Percentiles rank a stretch among this genome's conserved stretches.
phyloP scores from a whole-genome alignment of 2,329 filamentous ascomycete genomes.

The Hymenoscyphus fraxineus region DNA sequence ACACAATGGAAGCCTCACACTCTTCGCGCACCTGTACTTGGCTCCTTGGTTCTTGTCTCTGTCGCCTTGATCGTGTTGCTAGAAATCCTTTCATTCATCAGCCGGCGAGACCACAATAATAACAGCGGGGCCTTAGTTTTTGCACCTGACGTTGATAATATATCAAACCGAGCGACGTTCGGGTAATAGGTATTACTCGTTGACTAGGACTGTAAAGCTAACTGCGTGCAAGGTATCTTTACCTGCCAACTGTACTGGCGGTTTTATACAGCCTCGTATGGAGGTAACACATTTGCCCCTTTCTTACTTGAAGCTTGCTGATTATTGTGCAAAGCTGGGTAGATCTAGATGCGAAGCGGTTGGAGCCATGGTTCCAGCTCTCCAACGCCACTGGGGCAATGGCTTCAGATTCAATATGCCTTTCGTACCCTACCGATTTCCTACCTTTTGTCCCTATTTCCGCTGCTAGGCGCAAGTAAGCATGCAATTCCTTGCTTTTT shows the following conservation, averaged over 20 bases:
- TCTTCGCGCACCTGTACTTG: slow-evolving; percentile 38
- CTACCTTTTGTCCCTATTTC: slow-evolving; percentile 42
- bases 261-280: slow-evolving; percentile 54
- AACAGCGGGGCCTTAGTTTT: slow-evolving; percentile 39
- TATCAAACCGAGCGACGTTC: slow-evolving; percentile 39
- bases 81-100: slow-evolving; percentile 41
- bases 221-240: slow-evolving; percentile 33
- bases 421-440: slow-evolving; percentile 53
- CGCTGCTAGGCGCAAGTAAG: slow-evolving; percentile 34
- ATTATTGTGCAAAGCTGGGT: slow-evolving; percentile 43
- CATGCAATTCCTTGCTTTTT: background rate
- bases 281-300: slow-evolving; percentile 26
- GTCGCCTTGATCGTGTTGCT: slow-evolving; percentile 42
- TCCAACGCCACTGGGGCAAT: slow-evolving; percentile 44
- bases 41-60: slow-evolving; percentile 37
- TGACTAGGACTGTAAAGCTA: background rate
- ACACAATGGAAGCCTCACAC: slow-evolving; percentile 37
- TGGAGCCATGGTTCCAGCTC: slow-evolving; percentile 59
- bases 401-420: slow-evolving; percentile 44
- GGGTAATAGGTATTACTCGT: slow-evolving; percentile 25
- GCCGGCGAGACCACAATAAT: slow-evolving; percentile 14
- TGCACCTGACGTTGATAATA: slow-evolving; percentile 25
- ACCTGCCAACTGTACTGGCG: slow-evolving; percentile 50
- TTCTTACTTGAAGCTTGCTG: background rate
- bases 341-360: slow-evolving; percentile 53